Conservation (phyloP, 2,329 filamentous ascomycete species). For the Chaetothyriales sp. region DNA sequence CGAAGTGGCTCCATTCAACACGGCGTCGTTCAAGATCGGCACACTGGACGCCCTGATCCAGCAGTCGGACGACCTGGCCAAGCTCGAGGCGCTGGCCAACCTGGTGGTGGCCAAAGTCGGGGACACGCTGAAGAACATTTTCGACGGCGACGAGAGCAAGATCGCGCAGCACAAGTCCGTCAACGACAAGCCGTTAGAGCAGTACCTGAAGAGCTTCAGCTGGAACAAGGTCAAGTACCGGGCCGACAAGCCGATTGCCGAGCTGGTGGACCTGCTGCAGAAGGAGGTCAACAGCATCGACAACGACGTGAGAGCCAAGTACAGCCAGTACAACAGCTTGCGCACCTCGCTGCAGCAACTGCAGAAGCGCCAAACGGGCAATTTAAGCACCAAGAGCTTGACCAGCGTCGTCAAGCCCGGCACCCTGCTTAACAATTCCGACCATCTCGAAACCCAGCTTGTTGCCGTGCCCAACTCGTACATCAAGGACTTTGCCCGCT, state of each 20-base stretch:
- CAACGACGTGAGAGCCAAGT: slow-evolving; percentile 89
- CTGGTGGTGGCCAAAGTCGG: slow-evolving; percentile 74
- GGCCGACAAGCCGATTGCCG: slow-evolving; percentile 73
- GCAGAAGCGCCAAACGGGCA: slow-evolving; percentile 82
- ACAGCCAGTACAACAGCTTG: slow-evolving; percentile 82
- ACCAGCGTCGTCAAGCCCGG: slow-evolving; percentile 72
- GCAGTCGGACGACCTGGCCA: slow-evolving; percentile 86
- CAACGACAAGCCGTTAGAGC: slow-evolving; percentile 91
- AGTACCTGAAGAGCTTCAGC: slow-evolving; percentile 73
- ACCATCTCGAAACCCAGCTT: slow-evolving; percentile 92
- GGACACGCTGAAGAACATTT: slow-evolving; percentile 66
- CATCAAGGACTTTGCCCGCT: slow-evolving; percentile 75
- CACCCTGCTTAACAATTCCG: slow-evolving; percentile 52
- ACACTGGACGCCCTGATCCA: slow-evolving; percentile 89
- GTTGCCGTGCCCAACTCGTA: slow-evolving; percentile 68
- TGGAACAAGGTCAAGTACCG: slow-evolving; percentile 99
- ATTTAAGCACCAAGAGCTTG: slow-evolving; percentile 85
- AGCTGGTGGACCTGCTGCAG: slow-evolving; percentile 74
- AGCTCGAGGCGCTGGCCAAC: slow-evolving; percentile 68
- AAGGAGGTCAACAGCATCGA: slow-evolving; percentile 91
- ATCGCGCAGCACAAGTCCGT: slow-evolving; percentile 78
- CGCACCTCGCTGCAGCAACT: slow-evolving; percentile 70
- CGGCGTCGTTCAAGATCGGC: slow-evolving; percentile 95
- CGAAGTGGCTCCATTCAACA: slow-evolving; percentile 58
- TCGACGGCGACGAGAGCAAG: slow-evolving; percentile 73